Evolutionary conservation across 139 green algal species (phyloP), one percentile per base, ranked within the genome.

Genomic region (Chlamydomonas sp.): DNA sequence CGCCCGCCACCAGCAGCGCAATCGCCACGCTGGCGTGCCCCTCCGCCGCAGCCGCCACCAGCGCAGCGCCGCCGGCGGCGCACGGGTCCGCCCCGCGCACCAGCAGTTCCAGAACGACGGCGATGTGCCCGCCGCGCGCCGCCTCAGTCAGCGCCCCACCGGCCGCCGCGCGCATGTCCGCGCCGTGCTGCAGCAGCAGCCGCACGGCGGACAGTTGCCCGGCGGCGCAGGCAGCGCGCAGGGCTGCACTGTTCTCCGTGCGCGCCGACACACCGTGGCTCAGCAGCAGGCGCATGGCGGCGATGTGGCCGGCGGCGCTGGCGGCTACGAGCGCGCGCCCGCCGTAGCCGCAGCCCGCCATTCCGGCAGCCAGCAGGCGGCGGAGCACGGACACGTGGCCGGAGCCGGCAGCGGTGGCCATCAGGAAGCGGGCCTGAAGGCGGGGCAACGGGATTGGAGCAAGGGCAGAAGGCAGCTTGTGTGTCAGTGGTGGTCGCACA

Each of bases 101-200:
- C 64, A 88, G 84, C 76, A 88, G 76, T 76, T 78, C 84, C 84
- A 77, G 57, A 63, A 88, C 76, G 49, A 88, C 5, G 2, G 17
- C 18, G 57, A 88, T 64, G 76, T 88, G 84, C 57, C 84, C 84
- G 17, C 75, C 63, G 9, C 64, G 60, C 8, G 76, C 63, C 3
- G 84, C 84, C 58, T 78, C 76, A 7, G 17, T 58, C 84, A 88
- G 75, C 62, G 84, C 84, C 3, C 31, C 61, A 15, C 83, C 64
- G 72, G n/a, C 83, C 15, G 31, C 83, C 2, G 63, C 71, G 14
- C 83, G 83, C 12, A 73, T 72, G 71, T 87, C 83, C 1, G 83
- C 83, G 7, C 83, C 83, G 62, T 60, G 31, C 14, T 15, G 2
- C 62, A 87, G 74, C 63, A 87, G 83, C 73, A 87, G 61, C 31